Conservation (phyloP, 2,329 filamentous ascomycete species). For the Cercospora zeina region DNA sequence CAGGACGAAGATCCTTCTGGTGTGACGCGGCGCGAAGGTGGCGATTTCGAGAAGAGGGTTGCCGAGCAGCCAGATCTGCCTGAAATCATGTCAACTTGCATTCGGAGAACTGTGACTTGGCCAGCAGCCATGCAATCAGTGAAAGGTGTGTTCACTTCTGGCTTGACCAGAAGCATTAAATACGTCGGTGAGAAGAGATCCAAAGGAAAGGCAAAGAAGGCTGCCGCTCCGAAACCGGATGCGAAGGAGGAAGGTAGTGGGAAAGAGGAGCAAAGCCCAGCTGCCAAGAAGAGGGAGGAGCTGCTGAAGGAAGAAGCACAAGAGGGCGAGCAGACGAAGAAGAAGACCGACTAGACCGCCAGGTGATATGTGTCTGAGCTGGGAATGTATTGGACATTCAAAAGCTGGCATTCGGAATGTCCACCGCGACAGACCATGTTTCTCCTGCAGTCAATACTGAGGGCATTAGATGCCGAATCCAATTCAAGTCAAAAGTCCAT, state of each 20-base stretch:
- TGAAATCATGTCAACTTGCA: constrained; percentile 69
- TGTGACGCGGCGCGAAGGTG: constrained; percentile 73
- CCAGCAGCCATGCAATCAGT: constrained; percentile 83
- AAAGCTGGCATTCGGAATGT: background rate
- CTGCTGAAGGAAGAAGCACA: constrained; percentile 10
- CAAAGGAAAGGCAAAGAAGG: constrained; percentile 43
- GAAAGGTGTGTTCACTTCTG: constrained; percentile 81
- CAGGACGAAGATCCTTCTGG: constrained; percentile 65
- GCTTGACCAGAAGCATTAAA: constrained; percentile 65
- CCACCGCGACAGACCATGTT: background rate
- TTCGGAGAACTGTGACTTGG: constrained; percentile 88
- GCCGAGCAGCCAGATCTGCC: constrained; percentile 71
- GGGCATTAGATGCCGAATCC: background rate
- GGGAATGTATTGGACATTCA: background rate
- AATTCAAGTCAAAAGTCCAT: background rate
- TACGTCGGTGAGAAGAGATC: constrained; percentile 78
- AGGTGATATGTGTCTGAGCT: background rate
- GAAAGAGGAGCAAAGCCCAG: constrained; percentile 5
- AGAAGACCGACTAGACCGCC: background rate
- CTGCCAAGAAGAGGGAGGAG: constrained; percentile 9
- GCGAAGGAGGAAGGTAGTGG: constrained; percentile 4
- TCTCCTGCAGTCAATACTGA: background rate
- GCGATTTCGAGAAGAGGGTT: constrained; percentile 83
- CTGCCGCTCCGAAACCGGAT: background rate
- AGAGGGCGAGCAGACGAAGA: constrained; percentile 6